These are phyloP conservation scores for Colletotrichum viniferum DNA, from an alignment of 2,329 filamentous ascomycete genomes.

Conservation along the genomic window DNA sequence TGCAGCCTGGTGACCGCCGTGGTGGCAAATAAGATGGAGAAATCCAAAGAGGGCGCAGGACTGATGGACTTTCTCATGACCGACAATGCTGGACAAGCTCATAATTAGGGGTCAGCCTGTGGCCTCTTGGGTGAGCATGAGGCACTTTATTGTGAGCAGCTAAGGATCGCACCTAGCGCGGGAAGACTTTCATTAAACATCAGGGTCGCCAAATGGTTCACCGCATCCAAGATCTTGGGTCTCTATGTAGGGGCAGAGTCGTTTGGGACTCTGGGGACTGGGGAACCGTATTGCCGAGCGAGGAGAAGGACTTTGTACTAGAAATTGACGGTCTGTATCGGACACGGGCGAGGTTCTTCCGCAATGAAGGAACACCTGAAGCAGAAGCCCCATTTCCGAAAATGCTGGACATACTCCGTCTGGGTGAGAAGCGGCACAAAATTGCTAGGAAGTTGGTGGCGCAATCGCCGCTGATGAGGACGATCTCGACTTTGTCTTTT, in stretches of 20 bases:
- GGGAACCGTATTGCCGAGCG: too few relatives aligned
- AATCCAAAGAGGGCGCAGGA: not conserved
- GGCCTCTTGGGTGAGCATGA: not conserved
- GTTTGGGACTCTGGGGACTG: not conserved
- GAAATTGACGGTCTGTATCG: too few relatives aligned
- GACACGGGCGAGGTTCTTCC: too few relatives aligned
- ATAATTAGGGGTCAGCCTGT: not conserved
- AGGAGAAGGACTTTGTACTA: too few relatives aligned
- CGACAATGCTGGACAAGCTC: not conserved
- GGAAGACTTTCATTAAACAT: not conserved
- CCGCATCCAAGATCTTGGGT: not conserved
- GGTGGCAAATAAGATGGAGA: not conserved
- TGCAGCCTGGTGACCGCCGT: not conserved
- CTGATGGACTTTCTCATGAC: not conserved
- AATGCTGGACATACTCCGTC: too few relatives aligned
- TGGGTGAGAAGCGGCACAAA: too few relatives aligned
- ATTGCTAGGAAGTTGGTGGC: too few relatives aligned
- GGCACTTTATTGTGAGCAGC: not conserved
- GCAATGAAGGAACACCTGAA: too few relatives aligned
- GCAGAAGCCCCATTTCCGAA: too few relatives aligned
- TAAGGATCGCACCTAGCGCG: not conserved
- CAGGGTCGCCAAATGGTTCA: not conserved
- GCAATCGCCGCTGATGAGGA: too few relatives aligned
- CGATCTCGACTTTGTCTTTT: too few relatives aligned
- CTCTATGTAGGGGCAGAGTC: not conserved